Percentiles rank a stretch among this genome's conserved stretches.
Evolutionary conservation across 495 filamentous ascomycete species (phyloP).

Genomic region (Thermochaetoides thermophila): DNA sequence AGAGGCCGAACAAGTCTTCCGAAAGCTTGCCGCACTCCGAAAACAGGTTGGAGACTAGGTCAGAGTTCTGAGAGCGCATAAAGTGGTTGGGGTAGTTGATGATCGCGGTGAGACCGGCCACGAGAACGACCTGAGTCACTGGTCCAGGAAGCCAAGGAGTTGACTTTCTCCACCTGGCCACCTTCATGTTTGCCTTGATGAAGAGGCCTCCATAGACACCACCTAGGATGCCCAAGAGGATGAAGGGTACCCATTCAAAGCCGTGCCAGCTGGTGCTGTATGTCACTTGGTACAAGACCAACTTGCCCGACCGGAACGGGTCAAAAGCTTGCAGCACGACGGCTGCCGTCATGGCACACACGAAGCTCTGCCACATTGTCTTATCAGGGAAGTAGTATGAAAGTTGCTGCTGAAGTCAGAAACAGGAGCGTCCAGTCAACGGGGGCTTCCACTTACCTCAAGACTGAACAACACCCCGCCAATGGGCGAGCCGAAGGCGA

Average conservation of each 20-base stretch:
- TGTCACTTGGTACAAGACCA: conserved; percentile 92
- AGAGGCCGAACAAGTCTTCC: conserved; percentile 79
- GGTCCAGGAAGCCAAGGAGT: conserved; percentile 46
- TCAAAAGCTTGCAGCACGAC: conserved; percentile 86
- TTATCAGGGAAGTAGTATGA: conserved; percentile 99
- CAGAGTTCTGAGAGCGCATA: conserved; percentile 82
- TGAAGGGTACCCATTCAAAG: conserved; percentile 85
- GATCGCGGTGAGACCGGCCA: conserved; percentile 67
- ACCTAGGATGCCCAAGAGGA: conserved; percentile 73
- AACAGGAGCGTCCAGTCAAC: conserved; percentile 1
- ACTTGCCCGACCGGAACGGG: conserved; percentile 88
- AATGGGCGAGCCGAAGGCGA: conserved; percentile 94
- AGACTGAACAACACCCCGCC: conserved; percentile 87
- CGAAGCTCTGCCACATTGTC: conserved; percentile 99
- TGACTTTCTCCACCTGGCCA: conserved; percentile 68
- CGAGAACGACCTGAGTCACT: conserved; percentile 56
- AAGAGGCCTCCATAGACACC: conserved; percentile 89
- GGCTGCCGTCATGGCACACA: conserved; percentile 94
- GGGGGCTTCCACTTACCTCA: too few relatives aligned
- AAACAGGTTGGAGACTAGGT: conserved; percentile 85
- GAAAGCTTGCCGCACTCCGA: conserved; percentile 66
- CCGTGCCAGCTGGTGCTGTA: conserved; percentile 88
- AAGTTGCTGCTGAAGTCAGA: conserved; percentile 40
- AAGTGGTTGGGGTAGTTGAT: conserved; percentile 92
- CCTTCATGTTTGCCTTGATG: conserved; percentile 82